Conservation (phyloP, 352 stramenopile species). For the Pilasporangium apinafurcum region DNA sequence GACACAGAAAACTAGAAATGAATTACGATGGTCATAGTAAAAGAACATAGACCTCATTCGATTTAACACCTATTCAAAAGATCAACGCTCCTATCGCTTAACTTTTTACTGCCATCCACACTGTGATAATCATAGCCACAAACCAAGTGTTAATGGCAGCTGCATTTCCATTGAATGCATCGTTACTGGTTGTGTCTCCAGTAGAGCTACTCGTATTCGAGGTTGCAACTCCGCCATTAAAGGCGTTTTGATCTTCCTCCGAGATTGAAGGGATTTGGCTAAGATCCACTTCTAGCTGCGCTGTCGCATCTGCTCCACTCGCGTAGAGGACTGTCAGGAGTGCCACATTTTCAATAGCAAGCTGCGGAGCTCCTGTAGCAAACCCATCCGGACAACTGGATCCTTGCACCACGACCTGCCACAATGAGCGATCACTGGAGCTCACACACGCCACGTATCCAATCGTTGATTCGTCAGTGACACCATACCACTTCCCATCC, state of each 20-base stretch:
- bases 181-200: background rate
- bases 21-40: no score
- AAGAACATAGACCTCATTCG: no score
- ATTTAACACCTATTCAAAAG: no score
- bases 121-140: background rate
- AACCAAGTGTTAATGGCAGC: background rate
- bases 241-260: slow-evolving; percentile 29
- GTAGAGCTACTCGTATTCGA: background rate
- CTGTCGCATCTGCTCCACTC: slow-evolving; percentile 18
- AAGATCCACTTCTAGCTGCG: slow-evolving; percentile 45
- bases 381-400: slow-evolving; percentile 35
- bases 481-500: slow-evolving; percentile 53
- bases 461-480: slow-evolving; percentile 28
- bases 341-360: slow-evolving; percentile 48
- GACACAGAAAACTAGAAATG: no score
- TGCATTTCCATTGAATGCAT: background rate
- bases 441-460: slow-evolving; percentile 47
- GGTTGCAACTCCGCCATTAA: slow-evolving; percentile 4
- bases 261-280: slow-evolving; percentile 37
- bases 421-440: slow-evolving; percentile 30
- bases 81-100: no score
- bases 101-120: background rate
- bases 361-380: slow-evolving; percentile 15
- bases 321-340: slow-evolving; percentile 22
- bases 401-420: slow-evolving; percentile 40